Evolutionary conservation across 2,329 filamentous ascomycete species (phyloP), one percentile per base, ranked within the genome.

Genomic region (Aspergillus carbonarius): DNA sequence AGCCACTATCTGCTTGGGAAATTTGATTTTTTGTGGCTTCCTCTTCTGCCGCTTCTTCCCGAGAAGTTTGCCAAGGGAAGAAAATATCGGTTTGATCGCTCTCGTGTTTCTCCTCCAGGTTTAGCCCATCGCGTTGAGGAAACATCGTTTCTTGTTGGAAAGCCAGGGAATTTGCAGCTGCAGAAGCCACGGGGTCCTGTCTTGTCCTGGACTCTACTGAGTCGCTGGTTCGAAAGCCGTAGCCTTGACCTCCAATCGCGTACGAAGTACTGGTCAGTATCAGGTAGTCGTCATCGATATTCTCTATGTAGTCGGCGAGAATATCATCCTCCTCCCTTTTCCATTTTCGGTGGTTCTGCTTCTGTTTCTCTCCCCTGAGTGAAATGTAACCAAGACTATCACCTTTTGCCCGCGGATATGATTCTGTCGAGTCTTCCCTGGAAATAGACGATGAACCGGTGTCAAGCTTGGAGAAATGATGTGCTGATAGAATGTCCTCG

Each of bases 241-340:
- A 15, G 10, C 9, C 44, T 12, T 44, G 20, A 13, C 17, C n/a
- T 18, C 46, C 35, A 20, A 10, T 23, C 7, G 9, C 7, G 1
- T 44, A 37, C 4, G 46, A 44, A 13, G 15, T 5, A 27, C 17
- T 35, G 30, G 27, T 9, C 5, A 34, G 20, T 10, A 39, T 48
- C 37, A 52, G 61, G 59, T 75, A 73, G 5, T 72, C 66, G 10
- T 68, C 65, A 50, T 72, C 67, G 20, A 77, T 75, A 51, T 79
- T 76, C 34, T 68, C 71, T 35, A 78, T 73, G 58, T 78, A 78
- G 57, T 79, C 77, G 17, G 71, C 72, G 10, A 77, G 27, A 4
- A 69, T 64, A 15, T 68, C 66, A 27, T 64, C 83, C 39, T 87
- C 84, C 17, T 88, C 82, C 7, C 82, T 78, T 2, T 72, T 74